Percentiles rank a stretch among this genome's conserved stretches.
phyloP scores from a whole-genome alignment of 768 basidiomycete species.

The Boletus subparvulus region DNA sequence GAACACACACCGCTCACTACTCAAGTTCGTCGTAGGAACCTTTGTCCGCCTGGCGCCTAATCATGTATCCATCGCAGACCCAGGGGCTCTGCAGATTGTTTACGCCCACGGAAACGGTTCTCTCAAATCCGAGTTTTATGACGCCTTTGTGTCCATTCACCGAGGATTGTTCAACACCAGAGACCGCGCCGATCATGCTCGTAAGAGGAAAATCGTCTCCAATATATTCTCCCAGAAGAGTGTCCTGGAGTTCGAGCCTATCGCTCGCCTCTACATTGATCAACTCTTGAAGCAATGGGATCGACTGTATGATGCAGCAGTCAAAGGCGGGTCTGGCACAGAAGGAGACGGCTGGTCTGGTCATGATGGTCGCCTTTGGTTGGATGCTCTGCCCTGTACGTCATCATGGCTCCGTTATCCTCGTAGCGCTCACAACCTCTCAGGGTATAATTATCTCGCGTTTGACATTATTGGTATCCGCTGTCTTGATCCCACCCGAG shows the following conservation, averaged over 20 bases:
- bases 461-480: constrained; percentile 71
- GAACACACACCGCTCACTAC: background rate
- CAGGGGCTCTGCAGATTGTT: constrained; percentile 69
- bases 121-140: constrained; percentile 76
- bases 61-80: constrained; percentile 75
- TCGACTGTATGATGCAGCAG: constrained; percentile 53
- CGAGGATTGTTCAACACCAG: constrained; percentile 80
- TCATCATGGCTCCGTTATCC: background rate
- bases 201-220: constrained; percentile 90
- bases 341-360: constrained; percentile 70
- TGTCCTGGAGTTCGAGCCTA: constrained; percentile 84
- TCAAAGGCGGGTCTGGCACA: constrained; percentile 52
- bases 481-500: background rate
- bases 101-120: constrained; percentile 87
- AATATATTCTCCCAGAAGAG: constrained; percentile 84
- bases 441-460: constrained; percentile 61
- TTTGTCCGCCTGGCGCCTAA: constrained; percentile 74
- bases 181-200: constrained; percentile 72
- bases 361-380: constrained; percentile 62
- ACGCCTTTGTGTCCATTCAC: constrained; percentile 72
- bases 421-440: constrained; percentile 7
- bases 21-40: constrained; percentile 42
- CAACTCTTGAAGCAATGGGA: constrained; percentile 76
- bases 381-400: constrained; percentile 73
- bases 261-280: constrained; percentile 60